phyloP scores from a whole-genome alignment of 345 rosid genomes.

The Populus nigra region DNA sequence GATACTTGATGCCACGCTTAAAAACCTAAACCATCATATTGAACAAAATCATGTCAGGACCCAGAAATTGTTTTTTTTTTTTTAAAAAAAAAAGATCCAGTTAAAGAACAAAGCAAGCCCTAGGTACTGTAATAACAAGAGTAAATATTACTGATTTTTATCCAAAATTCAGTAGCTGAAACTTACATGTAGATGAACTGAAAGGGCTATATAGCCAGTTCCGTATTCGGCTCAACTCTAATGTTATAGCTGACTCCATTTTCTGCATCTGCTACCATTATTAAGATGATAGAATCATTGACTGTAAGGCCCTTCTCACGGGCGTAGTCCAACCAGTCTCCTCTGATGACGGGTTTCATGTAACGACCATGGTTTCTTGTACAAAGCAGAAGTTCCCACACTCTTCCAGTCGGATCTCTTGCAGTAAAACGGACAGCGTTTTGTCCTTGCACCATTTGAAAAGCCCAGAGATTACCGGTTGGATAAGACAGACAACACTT shows the following conservation, averaged over 20 bases:
- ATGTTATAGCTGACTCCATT: not conserved
- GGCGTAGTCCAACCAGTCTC: not conserved
- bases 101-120: too few species aligned
- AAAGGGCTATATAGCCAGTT: not conserved
- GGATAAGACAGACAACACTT: not conserved
- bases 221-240: not conserved
- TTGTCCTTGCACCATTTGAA: not conserved
- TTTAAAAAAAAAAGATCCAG: too few species aligned
- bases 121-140: too few species aligned
- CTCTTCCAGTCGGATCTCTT: not conserved
- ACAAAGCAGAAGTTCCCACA: not conserved
- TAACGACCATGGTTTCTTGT: not conserved
- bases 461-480: not conserved
- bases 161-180: too few species aligned
- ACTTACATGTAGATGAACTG: too few species aligned
- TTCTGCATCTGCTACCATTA: not conserved
- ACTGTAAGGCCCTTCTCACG: not conserved
- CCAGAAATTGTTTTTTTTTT: too few species aligned
- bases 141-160: too few species aligned
- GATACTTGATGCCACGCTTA: too few species aligned
- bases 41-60: too few species aligned
- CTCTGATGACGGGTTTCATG: not conserved
- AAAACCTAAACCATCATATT: too few species aligned
- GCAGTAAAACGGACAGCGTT: not conserved
- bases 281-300: too few species aligned